Evolutionary conservation across 352 stramenopile genomes (phyloP).

Genomic region (Lagenidium giganteum): DNA sequence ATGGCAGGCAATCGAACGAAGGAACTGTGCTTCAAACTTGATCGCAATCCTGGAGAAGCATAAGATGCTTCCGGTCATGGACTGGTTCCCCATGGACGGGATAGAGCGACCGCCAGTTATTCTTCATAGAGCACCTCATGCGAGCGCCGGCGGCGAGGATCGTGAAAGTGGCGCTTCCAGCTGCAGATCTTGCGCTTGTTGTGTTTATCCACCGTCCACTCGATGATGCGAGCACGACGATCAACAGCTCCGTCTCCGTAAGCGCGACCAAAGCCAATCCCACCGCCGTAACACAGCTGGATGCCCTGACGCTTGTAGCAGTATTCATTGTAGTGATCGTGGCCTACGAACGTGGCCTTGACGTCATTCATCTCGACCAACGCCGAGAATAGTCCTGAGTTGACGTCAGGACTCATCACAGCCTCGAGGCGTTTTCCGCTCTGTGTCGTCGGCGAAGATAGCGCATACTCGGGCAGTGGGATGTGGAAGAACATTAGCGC

Average conservation of each 20-base stretch:
- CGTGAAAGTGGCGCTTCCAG: slow-evolving; percentile 20
- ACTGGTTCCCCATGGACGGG: too few species aligned
- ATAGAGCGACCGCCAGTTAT: too few species aligned
- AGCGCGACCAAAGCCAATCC: slow-evolving; percentile 31
- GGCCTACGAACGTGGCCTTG: slow-evolving; percentile 39
- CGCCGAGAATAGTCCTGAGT: slow-evolving; percentile 28
- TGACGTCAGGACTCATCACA: slow-evolving; percentile 27
- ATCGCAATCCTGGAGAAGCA: too few species aligned
- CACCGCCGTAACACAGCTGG: slow-evolving; percentile 41
- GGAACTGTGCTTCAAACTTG: too few species aligned
- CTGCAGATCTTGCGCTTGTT: slow-evolving; percentile 6
- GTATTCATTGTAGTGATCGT: slow-evolving; percentile 52
- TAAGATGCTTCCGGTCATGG: too few species aligned
- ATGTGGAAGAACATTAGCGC: slow-evolving; percentile 32
- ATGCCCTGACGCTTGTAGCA: slow-evolving; percentile 26
- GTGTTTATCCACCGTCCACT: slow-evolving; percentile 29
- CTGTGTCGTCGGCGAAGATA: too few species aligned
- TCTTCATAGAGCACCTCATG: too few species aligned
- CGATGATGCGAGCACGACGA: slow-evolving; percentile 32
- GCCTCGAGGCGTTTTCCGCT: slow-evolving; percentile 27
- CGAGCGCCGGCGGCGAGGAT: too few species aligned
- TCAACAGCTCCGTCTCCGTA: slow-evolving; percentile 26
- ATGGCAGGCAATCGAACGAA: too few species aligned
- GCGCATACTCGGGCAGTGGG: slow-evolving; percentile 17
- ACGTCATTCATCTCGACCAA: slow-evolving; percentile 38